Conservation (phyloP, 768 basidiomycete species). For the Royoungia palumana region DNA sequence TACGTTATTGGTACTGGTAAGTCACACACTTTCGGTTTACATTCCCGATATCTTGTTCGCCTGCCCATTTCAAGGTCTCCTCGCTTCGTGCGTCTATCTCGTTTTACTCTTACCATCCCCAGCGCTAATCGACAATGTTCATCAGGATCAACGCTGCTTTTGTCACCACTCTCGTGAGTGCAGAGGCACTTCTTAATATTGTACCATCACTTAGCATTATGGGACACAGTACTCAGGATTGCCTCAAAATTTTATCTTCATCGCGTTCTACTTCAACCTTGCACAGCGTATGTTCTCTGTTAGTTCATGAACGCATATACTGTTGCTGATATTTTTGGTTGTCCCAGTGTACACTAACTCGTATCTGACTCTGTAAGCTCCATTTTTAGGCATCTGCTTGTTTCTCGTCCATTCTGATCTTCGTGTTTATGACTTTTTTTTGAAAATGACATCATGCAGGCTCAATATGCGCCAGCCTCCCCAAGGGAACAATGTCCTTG, state of each 20-base stretch:
- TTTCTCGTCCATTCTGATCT: neutral
- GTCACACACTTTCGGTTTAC: slow-evolving; percentile 10
- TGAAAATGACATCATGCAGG: slow-evolving; percentile 15
- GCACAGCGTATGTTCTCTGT: slow-evolving; percentile 42
- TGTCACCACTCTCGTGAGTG: slow-evolving; percentile 39
- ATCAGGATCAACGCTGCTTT: slow-evolving; percentile 44
- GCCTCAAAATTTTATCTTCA: slow-evolving; percentile 51
- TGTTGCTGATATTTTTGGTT: neutral
- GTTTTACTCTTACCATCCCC: neutral
- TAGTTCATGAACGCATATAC: neutral
- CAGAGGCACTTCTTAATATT: neutral
- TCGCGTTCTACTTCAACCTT: slow-evolving; percentile 49
- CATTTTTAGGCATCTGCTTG: neutral
- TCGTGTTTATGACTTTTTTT: neutral
- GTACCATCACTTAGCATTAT: neutral
- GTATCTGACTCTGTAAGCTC: slow-evolving; percentile 44
- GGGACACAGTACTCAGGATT: slow-evolving; percentile 38
- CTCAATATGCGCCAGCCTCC: slow-evolving; percentile 45
- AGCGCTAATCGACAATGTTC: neutral
- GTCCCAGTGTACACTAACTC: slow-evolving; percentile 51
- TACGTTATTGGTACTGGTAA: slow-evolving; percentile 55
- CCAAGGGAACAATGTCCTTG: slow-evolving; percentile 30
- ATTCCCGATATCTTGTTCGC: neutral
- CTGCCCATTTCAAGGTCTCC: slow-evolving; percentile 33
- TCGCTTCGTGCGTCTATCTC: slow-evolving; percentile 34